Evolutionary conservation across 2,329 filamentous ascomycete genomes (phyloP), one percentile per base, ranked within the genome.

Genomic region (Nemania diffusa): DNA sequence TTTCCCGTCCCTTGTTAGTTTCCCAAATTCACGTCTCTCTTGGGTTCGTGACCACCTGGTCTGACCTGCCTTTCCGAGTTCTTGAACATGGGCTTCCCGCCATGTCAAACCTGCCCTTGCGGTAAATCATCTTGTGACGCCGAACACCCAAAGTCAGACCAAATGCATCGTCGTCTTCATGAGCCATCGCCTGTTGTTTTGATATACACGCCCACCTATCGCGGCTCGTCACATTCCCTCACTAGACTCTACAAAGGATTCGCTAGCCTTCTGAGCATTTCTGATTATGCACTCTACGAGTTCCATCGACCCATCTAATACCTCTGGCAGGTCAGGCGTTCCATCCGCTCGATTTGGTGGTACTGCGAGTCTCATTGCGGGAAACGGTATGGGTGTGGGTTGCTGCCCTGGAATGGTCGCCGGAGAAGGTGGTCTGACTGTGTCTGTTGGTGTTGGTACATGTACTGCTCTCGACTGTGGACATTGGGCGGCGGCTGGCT

Each of bases 281-380:
- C 70, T 69, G 42, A 78, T 77, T 22, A 78, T 78, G 53, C 73
- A 76, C 62, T 78, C 77, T 3, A 78, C 76, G 52, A 78, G 69
- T 55, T 77, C 75, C 72, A 77, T 75, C 17, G 77, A 78, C 29
- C 75, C 77, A 37, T 74, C 74, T 15, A 75, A 76, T 24, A 78
- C 77, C 55, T 78, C 77, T 22, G 75, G 76, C 27, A 77, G 71
- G 32, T 75, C 74, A 48, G 67, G 69, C 15, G 69, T 70, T 20
- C 67, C 66, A 11, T 24, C 34, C 1, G 56, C 26, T 51, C 57
- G 65, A 26, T 57, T 42, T 17, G 57, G 56, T 8, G 57, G 15
- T 4, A n/a, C 46, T 7, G 57, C n/a, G 11, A 46, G 11, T 26
- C 17, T 57, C 24, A 42, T 37, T 17, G 29, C 17, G n/a, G 57